Evolutionary conservation across 1,139 yeast genomes (phyloP).

Genomic region (Candida glucosophila): DNA sequence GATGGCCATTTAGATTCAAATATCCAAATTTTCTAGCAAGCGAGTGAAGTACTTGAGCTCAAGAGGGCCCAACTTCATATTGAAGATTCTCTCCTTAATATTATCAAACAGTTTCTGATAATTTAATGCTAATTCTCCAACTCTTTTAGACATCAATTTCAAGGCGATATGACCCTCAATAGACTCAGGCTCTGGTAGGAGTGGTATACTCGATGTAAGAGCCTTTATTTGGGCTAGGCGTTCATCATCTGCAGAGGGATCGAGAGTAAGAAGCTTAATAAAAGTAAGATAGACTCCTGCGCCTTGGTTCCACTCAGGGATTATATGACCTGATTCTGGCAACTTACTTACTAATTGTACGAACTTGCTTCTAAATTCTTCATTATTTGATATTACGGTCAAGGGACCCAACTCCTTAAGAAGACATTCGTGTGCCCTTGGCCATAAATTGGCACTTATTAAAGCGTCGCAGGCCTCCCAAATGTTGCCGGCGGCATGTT

Average conservation of each 20-base stretch:
- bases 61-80: conserved; percentile 39
- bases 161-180: conserved; percentile 22
- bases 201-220: no score
- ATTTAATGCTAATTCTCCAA: conserved; percentile 32
- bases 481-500: conserved; percentile 34
- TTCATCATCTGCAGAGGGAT: conserved; percentile 8
- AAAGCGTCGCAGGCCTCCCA: conserved; percentile 56
- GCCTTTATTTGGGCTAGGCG: conserved; percentile 1
- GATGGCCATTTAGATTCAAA: no score
- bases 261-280: conserved; percentile 15
- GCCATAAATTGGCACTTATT: conserved; percentile 51
- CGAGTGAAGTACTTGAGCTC: conserved; percentile 31
- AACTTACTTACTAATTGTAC: conserved; percentile 34
- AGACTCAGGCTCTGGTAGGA: conserved; percentile 2
- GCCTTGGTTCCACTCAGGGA: conserved; percentile 53
- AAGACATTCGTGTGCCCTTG: conserved; percentile 57
- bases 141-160: conserved; percentile 41
- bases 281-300: conserved; percentile 50
- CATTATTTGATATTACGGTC: conserved; percentile 41
- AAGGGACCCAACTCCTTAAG: conserved; percentile 59
- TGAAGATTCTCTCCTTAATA: conserved; percentile 17
- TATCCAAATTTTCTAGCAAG: conserved; percentile 7
- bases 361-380: conserved; percentile 25
- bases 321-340: conserved; percentile 32
- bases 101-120: conserved; percentile 8